A percentile compares a stretch with the other conserved stretches of the same genome.
These are phyloP conservation scores for Fraxinus albicans DNA, from an alignment of 305 asterid species.

Conservation along the genomic window DNA sequence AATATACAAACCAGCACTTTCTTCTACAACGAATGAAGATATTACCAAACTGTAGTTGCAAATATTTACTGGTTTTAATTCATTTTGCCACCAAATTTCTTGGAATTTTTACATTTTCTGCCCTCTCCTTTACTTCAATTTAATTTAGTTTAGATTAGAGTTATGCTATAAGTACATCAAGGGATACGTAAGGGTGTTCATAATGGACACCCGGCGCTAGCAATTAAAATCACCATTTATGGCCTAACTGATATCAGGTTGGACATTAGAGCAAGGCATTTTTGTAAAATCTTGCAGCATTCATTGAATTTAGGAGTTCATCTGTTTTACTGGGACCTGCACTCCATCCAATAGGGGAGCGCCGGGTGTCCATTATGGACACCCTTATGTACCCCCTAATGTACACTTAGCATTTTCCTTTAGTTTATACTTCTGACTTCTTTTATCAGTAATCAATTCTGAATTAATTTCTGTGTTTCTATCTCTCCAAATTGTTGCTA, in stretches of 20 bases:
- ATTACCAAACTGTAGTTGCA: background rate
- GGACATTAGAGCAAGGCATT: background rate
- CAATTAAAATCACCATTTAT: background rate
- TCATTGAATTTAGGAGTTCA: background rate
- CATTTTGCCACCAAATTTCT: background rate
- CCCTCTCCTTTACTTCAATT: background rate
- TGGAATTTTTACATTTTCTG: background rate
- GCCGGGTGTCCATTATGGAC: too few species aligned
- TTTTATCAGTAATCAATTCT: background rate
- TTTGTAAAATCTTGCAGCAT: background rate
- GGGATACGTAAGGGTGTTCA: too few species aligned
- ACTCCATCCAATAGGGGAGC: too few species aligned
- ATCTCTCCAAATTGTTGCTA: background rate
- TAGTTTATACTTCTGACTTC: background rate
- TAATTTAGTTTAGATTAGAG: background rate
- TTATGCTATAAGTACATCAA: too few species aligned
- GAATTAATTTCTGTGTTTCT: background rate
- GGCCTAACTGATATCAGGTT: background rate
- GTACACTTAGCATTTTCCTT: too few species aligned
- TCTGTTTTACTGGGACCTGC: background rate
- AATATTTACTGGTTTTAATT: background rate
- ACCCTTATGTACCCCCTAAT: too few species aligned
- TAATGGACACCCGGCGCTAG: background rate
- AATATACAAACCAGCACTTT: background rate
- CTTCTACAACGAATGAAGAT: conserved; percentile 1